Percentiles rank a stretch among this genome's conserved stretches.
These are phyloP conservation scores for Podospora comata DNA, from an alignment of 495 filamentous ascomycete genomes.

Conservation along the genomic window DNA sequence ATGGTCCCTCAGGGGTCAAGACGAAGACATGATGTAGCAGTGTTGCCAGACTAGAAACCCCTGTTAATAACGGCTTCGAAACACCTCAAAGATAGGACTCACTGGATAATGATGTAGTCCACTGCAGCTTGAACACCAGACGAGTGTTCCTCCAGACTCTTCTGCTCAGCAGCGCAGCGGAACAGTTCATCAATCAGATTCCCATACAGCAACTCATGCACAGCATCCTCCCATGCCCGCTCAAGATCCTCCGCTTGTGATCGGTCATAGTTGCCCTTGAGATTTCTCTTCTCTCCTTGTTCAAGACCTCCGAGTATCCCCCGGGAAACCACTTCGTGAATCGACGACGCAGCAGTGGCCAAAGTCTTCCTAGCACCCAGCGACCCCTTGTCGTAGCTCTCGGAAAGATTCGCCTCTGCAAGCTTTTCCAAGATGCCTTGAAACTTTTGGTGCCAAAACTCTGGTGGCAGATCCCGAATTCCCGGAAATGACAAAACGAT, in stretches of 20 bases:
- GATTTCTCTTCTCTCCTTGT: conserved; percentile 30
- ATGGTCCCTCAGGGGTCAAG: conserved; percentile 60
- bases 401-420: conserved; percentile 57
- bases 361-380: conserved; percentile 63
- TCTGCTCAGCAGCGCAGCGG: conserved; percentile 48
- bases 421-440: conserved; percentile 49
- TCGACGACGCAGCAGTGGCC: conserved; percentile 57
- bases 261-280: conserved; percentile 49
- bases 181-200: conserved; percentile 57
- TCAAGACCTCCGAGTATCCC: conserved; percentile 53
- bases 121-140: conserved; percentile 53
- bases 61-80: conserved; percentile 5
- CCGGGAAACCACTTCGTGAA: conserved; percentile 59
- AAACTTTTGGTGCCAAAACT: conserved; percentile 56
- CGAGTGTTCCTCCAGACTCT: conserved; percentile 55
- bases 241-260: conserved; percentile 51
- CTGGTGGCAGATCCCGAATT: conserved; percentile 50
- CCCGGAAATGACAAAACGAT: conserved; percentile 57
- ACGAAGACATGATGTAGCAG: conserved; percentile 62
- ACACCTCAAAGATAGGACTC: conserved; percentile 18
- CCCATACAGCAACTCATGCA: conserved; percentile 58
- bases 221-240: conserved; percentile 54
- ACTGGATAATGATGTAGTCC: conserved; percentile 58
- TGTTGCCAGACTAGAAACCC: conserved; percentile 51
- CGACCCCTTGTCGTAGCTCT: conserved; percentile 67